Conservation (phyloP, 306 rosid genomes). For the Inga laurina region DNA sequence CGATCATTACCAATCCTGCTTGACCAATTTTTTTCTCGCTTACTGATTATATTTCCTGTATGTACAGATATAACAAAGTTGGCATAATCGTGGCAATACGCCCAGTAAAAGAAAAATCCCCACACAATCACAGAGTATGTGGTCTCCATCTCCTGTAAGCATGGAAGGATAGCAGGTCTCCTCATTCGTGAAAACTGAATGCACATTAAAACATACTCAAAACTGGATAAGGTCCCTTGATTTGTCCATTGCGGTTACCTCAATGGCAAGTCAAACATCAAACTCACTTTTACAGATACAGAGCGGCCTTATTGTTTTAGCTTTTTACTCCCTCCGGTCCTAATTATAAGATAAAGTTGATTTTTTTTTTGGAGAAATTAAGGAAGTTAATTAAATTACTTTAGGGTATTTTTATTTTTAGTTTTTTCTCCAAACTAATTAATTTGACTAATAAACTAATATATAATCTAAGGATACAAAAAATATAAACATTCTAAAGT, state of each 20-base stretch:
- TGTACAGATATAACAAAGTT: slow-evolving; percentile 84
- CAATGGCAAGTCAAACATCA: slow-evolving; percentile 89
- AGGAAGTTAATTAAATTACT: too few species aligned
- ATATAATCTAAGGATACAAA: too few species aligned
- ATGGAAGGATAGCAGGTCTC: slow-evolving; percentile 91
- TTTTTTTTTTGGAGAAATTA: too few species aligned
- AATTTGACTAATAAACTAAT: too few species aligned
- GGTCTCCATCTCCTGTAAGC: slow-evolving; percentile 84
- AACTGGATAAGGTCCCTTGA: background rate
- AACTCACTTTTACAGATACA: slow-evolving; percentile 85
- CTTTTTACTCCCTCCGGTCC: too few species aligned
- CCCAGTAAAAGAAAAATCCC: slow-evolving; percentile 97
- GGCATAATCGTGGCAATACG: slow-evolving; percentile 85
- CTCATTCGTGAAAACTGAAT: slow-evolving; percentile 81
- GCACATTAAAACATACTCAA: slow-evolving; percentile 94
- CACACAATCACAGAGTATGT: slow-evolving; percentile 81
- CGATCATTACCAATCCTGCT: slow-evolving; percentile 90
- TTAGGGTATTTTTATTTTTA: too few species aligned
- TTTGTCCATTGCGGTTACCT: slow-evolving; percentile 62
- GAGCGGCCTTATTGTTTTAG: too few species aligned
- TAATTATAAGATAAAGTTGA: too few species aligned
- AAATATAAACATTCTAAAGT: too few species aligned
- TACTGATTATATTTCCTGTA: slow-evolving; percentile 75
- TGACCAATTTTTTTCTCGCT: slow-evolving; percentile 91
- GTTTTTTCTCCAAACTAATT: too few species aligned